Evolutionary conservation across 257 asterid genomes (phyloP).

Genomic region (Plantago elongata): DNA sequence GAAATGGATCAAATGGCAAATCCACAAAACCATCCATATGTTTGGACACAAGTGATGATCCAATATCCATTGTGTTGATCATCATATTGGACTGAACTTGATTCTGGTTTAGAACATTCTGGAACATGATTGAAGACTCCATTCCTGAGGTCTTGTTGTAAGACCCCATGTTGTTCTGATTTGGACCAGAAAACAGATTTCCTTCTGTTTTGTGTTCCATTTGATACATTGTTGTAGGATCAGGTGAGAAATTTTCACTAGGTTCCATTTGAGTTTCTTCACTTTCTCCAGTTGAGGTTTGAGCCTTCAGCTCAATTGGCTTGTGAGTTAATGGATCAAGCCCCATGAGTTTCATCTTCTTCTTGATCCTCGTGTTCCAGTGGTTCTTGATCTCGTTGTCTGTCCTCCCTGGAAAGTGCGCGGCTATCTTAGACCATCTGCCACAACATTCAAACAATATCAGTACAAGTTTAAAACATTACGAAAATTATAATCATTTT

Average conservation of each 20-base stretch:
- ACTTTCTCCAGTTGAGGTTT: conserved; percentile 4
- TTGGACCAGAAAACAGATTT: conserved; percentile 5
- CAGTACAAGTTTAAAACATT: not conserved
- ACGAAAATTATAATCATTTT: no score
- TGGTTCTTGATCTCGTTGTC: conserved; percentile 52
- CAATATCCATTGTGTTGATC: conserved; percentile 15
- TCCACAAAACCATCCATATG: conserved; percentile 19
- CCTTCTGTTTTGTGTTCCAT: conserved; percentile 20
- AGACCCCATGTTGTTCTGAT: conserved; percentile 3
- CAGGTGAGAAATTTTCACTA: conserved; percentile 6
- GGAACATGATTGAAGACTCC: conserved; percentile 14
- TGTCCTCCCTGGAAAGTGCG: conserved; percentile 55
- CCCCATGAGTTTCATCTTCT: conserved; percentile 39
- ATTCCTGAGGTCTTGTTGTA: conserved; percentile 16
- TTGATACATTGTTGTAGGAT: conserved; percentile 22
- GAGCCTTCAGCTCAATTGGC: conserved; percentile 22
- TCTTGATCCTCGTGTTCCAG: conserved; percentile 55
- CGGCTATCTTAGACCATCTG: conserved; percentile 92
- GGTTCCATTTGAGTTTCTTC: conserved; percentile 19
- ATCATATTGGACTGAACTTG: conserved; percentile 16
- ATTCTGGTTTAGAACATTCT: conserved; percentile 23
- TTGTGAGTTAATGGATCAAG: conserved; percentile 43
- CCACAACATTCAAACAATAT: not conserved
- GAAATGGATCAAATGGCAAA: conserved; percentile 31
- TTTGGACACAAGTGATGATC: conserved; percentile 25